Evolutionary conservation across 2,329 filamentous ascomycete genomes (phyloP).

Genomic region (Scorias spongiosa): DNA sequence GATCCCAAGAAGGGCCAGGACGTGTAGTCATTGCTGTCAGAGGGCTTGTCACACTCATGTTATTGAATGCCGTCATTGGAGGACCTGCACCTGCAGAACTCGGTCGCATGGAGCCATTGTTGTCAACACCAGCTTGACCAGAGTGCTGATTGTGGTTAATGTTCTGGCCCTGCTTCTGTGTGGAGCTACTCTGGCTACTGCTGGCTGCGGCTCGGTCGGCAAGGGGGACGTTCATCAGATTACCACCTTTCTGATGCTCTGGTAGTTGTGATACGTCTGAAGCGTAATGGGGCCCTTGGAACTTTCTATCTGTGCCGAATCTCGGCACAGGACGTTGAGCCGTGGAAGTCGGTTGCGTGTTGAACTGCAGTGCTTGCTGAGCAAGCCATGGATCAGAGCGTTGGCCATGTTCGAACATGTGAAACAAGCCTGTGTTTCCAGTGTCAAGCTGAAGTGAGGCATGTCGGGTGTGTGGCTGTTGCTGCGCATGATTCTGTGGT

Average conservation of each 20-base stretch:
- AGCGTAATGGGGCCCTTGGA: constrained; percentile 1
- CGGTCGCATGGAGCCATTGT: not conserved
- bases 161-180: not conserved
- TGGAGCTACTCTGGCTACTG: not conserved
- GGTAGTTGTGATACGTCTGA: not conserved
- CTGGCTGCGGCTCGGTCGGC: constrained; percentile 1
- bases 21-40: not conserved
- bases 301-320: constrained; percentile 6
- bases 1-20: not conserved
- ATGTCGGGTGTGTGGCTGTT: not conserved
- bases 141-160: constrained; percentile 1
- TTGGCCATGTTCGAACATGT: not conserved
- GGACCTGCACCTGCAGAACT: constrained; percentile 1
- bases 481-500: not conserved
- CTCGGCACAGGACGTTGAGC: constrained; percentile 1
- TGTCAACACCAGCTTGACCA: not conserved
- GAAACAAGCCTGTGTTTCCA: not conserved
- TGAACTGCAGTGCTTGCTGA: not conserved
- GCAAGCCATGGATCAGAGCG: not conserved
- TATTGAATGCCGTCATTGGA: not conserved
- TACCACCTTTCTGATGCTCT: constrained; percentile 4
- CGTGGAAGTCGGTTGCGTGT: not conserved
- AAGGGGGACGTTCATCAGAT: constrained; percentile 5
- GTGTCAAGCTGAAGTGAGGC: not conserved
- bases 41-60: not conserved